These are phyloP conservation scores for Cryoendolithus antarcticus DNA, from an alignment of 2,329 filamentous ascomycete species.

Conservation along the genomic window DNA sequence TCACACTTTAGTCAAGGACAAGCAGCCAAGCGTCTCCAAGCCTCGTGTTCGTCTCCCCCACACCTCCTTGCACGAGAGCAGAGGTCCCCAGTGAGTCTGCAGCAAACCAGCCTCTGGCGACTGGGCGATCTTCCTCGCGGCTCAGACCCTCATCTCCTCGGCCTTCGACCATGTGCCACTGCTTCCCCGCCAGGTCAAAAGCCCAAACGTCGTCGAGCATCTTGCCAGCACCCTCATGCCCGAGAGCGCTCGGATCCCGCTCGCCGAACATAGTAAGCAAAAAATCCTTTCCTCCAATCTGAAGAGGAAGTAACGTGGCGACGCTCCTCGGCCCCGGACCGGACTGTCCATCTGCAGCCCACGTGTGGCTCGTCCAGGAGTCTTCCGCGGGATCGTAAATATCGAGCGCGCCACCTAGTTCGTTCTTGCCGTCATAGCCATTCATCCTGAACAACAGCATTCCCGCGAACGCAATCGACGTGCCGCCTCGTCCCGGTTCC, in stretches of 20 bases:
- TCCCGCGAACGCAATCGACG: conserved; percentile 52
- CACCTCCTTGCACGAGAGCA: conserved; percentile 38
- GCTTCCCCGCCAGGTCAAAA: conserved; percentile 25
- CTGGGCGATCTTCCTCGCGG: conserved; percentile 25
- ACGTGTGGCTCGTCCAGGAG: conserved; percentile 29
- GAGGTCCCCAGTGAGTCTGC: conserved; percentile 30
- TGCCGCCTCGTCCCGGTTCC: conserved; percentile 52
- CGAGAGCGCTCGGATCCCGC: conserved; percentile 39
- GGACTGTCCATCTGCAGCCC: conserved; percentile 29
- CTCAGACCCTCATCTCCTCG: conserved; percentile 6
- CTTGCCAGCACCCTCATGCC: conserved; percentile 44
- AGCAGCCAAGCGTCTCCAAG: conserved; percentile 39
- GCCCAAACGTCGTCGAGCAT: conserved; percentile 43
- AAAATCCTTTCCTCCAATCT: conserved; percentile 22
- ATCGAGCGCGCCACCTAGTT: conserved; percentile 62
- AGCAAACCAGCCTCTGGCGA: conserved; percentile 42
- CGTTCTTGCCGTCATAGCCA: conserved; percentile 59
- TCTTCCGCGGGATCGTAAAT: conserved; percentile 34
- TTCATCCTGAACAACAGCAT: conserved; percentile 65
- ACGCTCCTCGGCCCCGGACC: conserved; percentile 42
- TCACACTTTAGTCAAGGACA: conserved; percentile 17
- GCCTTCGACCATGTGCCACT: conserved; percentile 25
- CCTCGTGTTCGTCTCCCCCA: conserved; percentile 41
- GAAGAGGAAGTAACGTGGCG: conserved; percentile 31
- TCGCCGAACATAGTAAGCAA: conserved; percentile 44